Base-by-base conservation (phyloP, 2,329 filamentous ascomycete genomes). In the Aspergillus chevalieri region DNA sequence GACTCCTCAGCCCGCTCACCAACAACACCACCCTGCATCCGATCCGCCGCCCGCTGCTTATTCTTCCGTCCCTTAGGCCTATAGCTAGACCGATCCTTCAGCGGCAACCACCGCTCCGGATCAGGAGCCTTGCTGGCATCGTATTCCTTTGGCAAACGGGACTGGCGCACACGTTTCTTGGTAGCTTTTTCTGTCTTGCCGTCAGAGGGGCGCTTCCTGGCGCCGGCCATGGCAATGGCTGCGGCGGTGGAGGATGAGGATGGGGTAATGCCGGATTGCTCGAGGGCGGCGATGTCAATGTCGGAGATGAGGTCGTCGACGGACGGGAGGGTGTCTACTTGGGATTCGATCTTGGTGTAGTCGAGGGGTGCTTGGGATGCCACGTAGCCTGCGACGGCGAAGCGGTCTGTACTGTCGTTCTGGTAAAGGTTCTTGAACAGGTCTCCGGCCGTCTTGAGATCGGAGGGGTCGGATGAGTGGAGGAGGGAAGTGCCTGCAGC, bases 1-100 rank as follows among this genome's bases (percentile, higher is more conserved):
- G 68, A 34, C 49, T 73, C 50, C 75, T 86, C 76, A 78, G 83
- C 66, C 46, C 87, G 85, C 55, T 91, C 88, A 60, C 79, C 84
- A 19, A 89, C 87, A 10, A 85, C 73, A 44, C 91, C 92, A 52
- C 93, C 93, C 68, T 97, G 93, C 7, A 89, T 96, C 38, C 85
- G 75, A 57, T 89, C 87, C 53, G 79, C 77, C 4, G 83, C 84
- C 72, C 86, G 86, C 78, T 90, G 86, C 78, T 89, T 92, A 48
- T 89, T 88, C 78, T 95, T 95, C 75, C 87, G 90, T 5, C 90
- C 90, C 74, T 93, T 95, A 6, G 91, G 90, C 44, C 87, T 78
- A 71, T 95, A 98, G 38, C 83, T 87, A 59, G 87, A 93, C 50
- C 93, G 81, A 67, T 98, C 93, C 47, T 87, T 84, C 62, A 97